Conservation (phyloP, 305 asterid genomes). For the Fraxinus sp. region DNA sequence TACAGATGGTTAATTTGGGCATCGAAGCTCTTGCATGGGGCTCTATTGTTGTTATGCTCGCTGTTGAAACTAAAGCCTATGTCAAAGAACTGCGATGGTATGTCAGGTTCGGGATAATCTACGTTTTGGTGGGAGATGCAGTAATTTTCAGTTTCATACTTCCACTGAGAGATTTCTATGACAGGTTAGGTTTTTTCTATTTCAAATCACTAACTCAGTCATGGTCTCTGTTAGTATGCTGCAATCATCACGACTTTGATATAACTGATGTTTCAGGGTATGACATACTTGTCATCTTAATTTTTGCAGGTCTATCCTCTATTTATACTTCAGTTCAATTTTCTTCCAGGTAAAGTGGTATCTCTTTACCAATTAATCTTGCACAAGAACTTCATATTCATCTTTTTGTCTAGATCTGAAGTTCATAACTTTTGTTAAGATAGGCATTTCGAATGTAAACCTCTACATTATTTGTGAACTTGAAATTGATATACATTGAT, state of each 20-base stretch:
- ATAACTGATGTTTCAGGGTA: constrained; percentile 6
- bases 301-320: constrained; percentile 58
- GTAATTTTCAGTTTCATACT: constrained; percentile 58
- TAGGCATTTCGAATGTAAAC: neutral
- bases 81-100: constrained; percentile 87
- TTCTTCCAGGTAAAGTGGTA: constrained; percentile 63
- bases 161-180: constrained; percentile 55
- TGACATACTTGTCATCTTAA: constrained; percentile 20
- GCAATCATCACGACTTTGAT: constrained; percentile 7
- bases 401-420: neutral
- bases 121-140: constrained; percentile 73
- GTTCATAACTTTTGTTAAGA: constrained; percentile 3
- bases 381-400: constrained; percentile 2
- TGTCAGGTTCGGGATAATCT: constrained; percentile 68
- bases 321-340: constrained; percentile 54
- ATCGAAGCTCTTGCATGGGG: constrained; percentile 69
- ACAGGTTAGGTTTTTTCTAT: constrained; percentile 40
- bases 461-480: constrained; percentile 6
- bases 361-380: constrained; percentile 20
- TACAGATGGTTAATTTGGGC: constrained; percentile 69
- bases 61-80: constrained; percentile 64
- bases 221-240: constrained; percentile 8
- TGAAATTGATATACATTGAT: constrained; percentile 9
- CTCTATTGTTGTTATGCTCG: constrained; percentile 68
- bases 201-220: constrained; percentile 10